A percentile compares a stretch with the other conserved stretches of the same genome.
phyloP scores from a whole-genome alignment of 1,284 basidiomycete genomes.

The Tylopilus sp. region DNA sequence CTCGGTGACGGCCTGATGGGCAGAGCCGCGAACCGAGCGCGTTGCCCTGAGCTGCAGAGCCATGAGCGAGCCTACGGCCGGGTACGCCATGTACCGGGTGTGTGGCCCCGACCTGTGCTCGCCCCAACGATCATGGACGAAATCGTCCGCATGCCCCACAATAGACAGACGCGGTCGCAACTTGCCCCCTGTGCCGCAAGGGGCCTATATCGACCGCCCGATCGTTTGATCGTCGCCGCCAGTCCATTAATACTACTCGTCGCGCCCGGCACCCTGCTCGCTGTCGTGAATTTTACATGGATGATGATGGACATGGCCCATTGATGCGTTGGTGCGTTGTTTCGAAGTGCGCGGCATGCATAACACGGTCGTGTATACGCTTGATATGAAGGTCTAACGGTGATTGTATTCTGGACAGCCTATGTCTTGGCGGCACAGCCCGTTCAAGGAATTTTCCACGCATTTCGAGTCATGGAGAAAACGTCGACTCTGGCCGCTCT shows the following conservation, averaged over 20 bases:
- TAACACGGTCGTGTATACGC: neutral
- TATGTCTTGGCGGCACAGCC: too few relatives aligned
- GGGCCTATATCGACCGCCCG: neutral
- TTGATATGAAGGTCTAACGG: neutral
- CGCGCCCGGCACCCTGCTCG: too few relatives aligned
- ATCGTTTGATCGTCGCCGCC: neutral
- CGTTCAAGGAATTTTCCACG: neutral
- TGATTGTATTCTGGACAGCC: neutral
- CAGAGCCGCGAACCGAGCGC: too few relatives aligned
- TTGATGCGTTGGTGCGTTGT: neutral
- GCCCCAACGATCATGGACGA: neutral
- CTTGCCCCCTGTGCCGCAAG: neutral
- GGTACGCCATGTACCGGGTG: neutral
- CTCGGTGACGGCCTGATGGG: too few relatives aligned
- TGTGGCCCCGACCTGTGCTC: neutral
- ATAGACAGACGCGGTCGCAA: neutral
- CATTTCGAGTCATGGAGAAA: neutral
- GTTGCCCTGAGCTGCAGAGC: neutral
- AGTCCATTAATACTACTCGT: too few relatives aligned
- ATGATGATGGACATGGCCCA: neutral
- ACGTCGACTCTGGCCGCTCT: neutral
- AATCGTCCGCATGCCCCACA: neutral
- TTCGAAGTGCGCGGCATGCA: neutral
- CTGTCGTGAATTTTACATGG: neutral
- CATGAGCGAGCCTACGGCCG: neutral